These are phyloP conservation scores for Plantago lanceolata DNA, from an alignment of 305 asterid genomes.

Conservation along the genomic window DNA sequence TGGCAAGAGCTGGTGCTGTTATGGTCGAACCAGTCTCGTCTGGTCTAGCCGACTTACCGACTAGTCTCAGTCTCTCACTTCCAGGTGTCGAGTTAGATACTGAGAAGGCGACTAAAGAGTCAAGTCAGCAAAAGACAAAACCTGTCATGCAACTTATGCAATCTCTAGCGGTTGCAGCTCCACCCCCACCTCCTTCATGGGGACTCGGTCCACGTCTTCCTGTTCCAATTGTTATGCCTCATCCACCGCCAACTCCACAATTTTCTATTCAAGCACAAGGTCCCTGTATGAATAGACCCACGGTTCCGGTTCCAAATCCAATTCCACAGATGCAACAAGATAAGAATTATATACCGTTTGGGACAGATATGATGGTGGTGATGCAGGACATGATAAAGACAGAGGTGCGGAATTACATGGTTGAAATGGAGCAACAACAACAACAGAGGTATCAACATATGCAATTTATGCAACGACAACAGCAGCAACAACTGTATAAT, in stretches of 20 bases:
- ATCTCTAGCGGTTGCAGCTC: neutral
- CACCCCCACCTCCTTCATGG: neutral
- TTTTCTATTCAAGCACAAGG: neutral
- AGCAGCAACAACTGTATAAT: slow-evolving; percentile 21
- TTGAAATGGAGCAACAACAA: slow-evolving; percentile 42
- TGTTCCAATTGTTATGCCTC: slow-evolving; percentile 15
- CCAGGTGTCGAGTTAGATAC: slow-evolving; percentile 64
- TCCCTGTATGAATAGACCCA: neutral
- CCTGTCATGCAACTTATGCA: too few species aligned
- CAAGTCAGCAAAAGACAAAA: slow-evolving; percentile 18
- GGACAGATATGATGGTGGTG: slow-evolving; percentile 63
- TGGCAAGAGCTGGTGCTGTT: slow-evolving; percentile 41
- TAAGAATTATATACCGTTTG: slow-evolving; percentile 52
- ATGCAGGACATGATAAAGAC: slow-evolving; percentile 81
- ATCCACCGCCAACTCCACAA: slow-evolving; percentile 14
- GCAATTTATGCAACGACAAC: slow-evolving; percentile 23
- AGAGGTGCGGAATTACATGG: slow-evolving; percentile 80
- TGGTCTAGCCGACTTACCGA: slow-evolving; percentile 43
- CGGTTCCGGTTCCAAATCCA: neutral
- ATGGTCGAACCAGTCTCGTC: slow-evolving; percentile 32
- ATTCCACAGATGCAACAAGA: slow-evolving; percentile 30
- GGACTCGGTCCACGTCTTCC: slow-evolving; percentile 14
- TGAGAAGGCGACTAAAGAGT: slow-evolving; percentile 29
- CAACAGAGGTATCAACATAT: slow-evolving; percentile 29
- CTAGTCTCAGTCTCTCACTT: slow-evolving; percentile 64